A percentile compares a stretch with the other conserved stretches of the same genome.
Evolutionary conservation across 106 monocot genomes (phyloP).

Genomic region (Agapanthus africanus): DNA sequence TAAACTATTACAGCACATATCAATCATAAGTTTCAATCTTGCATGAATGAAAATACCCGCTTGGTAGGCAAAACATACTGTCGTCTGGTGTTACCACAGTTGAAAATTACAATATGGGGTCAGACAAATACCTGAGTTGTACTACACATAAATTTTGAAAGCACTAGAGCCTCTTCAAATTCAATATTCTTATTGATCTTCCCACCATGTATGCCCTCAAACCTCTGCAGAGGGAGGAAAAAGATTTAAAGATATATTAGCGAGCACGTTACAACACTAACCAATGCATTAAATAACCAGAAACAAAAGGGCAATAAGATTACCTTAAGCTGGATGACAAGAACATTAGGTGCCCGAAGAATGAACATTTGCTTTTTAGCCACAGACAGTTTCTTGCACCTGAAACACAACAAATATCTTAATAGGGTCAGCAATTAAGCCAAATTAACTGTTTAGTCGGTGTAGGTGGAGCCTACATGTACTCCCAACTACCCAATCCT

Average conservation of each 20-base stretch:
- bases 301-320: conserved; percentile 8
- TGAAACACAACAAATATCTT: too few species aligned
- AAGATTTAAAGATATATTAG: not conserved
- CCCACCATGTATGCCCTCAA: conserved; percentile 74
- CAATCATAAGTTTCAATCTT: too few species aligned
- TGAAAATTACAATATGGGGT: not conserved
- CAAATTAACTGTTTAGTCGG: too few species aligned
- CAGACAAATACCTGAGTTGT: conserved; percentile 59
- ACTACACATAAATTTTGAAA: conserved; percentile 71
- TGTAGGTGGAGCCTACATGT: too few species aligned
- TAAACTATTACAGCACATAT: too few species aligned
- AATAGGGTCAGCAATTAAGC: too few species aligned
- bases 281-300: not conserved
- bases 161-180: conserved; percentile 68
- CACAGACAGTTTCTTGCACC: conserved; percentile 79
- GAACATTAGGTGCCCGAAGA: conserved; percentile 80
- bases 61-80: too few species aligned
- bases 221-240: conserved; percentile 45
- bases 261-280: not conserved
- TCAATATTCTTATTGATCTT: conserved; percentile 85
- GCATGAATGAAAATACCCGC: not conserved
- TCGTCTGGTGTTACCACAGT: too few species aligned
- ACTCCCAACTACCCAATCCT: too few species aligned
- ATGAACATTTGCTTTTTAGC: conserved; percentile 91
- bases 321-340: conserved; percentile 96